Evolutionary conservation across 176 grass and related monocot genomes (phyloP).

Genomic region (Melocanna baccifera): DNA sequence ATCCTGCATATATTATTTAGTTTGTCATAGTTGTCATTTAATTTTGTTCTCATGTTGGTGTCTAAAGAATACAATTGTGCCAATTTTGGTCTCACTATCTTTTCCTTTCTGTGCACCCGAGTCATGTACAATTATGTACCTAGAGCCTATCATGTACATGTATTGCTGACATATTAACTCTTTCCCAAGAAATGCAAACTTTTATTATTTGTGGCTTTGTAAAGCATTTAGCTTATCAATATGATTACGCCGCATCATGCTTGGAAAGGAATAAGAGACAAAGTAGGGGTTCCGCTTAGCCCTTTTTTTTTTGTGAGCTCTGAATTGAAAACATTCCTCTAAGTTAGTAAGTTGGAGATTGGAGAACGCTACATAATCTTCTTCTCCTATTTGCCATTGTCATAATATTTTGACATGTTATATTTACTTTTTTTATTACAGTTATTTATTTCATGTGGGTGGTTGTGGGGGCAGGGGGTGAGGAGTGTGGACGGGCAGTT

Average conservation of each 20-base stretch:
- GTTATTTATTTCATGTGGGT: constrained; percentile 6
- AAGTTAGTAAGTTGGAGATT: constrained; percentile 2
- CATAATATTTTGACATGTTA: background rate
- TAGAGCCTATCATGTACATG: background rate
- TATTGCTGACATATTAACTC: constrained; percentile 3
- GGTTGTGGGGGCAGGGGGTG: background rate
- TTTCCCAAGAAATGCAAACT: background rate
- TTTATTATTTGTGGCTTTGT: background rate
- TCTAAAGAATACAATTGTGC: background rate
- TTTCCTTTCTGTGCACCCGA: background rate
- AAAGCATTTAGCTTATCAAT: background rate
- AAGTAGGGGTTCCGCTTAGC: background rate
- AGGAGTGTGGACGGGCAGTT: constrained; percentile 9
- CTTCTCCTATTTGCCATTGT: background rate
- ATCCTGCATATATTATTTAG: background rate
- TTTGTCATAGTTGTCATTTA: background rate
- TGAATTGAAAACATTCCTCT: constrained; percentile 1
- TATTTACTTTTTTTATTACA: background rate
- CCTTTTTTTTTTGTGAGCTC: background rate
- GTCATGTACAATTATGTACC: background rate
- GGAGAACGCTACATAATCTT: background rate
- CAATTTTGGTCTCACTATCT: background rate
- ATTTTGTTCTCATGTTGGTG: background rate
- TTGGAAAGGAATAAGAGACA: background rate
- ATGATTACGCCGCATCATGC: background rate